These are phyloP conservation scores for Periconia sp. DNA, from an alignment of 2,329 filamentous ascomycete genomes.

Conservation along the genomic window DNA sequence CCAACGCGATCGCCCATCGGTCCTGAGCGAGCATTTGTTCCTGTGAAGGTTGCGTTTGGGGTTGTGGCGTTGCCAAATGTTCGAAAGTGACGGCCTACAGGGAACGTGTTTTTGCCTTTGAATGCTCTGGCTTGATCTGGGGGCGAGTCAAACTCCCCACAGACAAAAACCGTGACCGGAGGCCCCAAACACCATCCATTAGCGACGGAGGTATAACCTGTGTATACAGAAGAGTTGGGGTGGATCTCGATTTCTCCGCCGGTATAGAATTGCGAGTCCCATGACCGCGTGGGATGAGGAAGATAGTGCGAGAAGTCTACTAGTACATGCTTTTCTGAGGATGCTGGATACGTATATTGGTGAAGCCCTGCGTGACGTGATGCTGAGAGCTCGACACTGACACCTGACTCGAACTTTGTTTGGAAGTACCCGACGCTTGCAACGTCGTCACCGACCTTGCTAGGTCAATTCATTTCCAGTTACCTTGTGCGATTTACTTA, in stretches of 20 bases:
- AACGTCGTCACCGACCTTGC: slow-evolving; percentile 28
- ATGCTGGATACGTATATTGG: slow-evolving; percentile 41
- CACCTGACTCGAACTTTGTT: slow-evolving; percentile 37
- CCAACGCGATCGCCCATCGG: slow-evolving; percentile 50
- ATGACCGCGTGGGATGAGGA: slow-evolving; percentile 33
- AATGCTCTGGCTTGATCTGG: slow-evolving; percentile 30
- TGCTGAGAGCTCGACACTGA: slow-evolving; percentile 39
- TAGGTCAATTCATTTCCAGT: slow-evolving; percentile 2
- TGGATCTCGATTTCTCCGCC: slow-evolving; percentile 39
- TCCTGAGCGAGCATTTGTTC: slow-evolving; percentile 29
- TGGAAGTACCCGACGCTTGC: slow-evolving; percentile 42
- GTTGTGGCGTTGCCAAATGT: slow-evolving; percentile 32
- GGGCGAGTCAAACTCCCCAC: slow-evolving; percentile 35
- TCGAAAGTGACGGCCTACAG: slow-evolving; percentile 35
- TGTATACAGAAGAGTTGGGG: slow-evolving; percentile 30
- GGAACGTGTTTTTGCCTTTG: slow-evolving; percentile 42
- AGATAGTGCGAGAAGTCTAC: slow-evolving; percentile 53
- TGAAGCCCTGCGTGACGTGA: slow-evolving; percentile 42
- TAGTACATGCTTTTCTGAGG: slow-evolving; percentile 46
- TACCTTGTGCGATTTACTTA: slow-evolving; percentile 6
- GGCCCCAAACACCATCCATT: slow-evolving; percentile 43
- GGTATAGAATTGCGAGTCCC: slow-evolving; percentile 41
- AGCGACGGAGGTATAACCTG: slow-evolving; percentile 37
- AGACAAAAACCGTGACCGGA: slow-evolving; percentile 39
- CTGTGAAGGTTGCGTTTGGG: slow-evolving; percentile 32